phyloP scores from a whole-genome alignment of 2,329 filamentous ascomycete genomes.

The Massarina eburnea region DNA sequence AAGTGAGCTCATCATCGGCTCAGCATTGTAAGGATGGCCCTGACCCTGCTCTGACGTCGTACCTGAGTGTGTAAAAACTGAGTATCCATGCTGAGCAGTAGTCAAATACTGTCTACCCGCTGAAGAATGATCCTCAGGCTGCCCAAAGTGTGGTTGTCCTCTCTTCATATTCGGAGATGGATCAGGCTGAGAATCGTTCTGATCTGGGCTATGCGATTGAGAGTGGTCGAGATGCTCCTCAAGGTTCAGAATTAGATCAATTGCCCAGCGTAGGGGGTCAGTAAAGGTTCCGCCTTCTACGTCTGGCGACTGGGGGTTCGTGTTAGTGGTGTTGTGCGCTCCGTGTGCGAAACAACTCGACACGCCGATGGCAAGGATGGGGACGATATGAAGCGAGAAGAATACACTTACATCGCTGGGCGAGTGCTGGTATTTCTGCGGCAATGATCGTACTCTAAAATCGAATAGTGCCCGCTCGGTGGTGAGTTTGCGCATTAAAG shows the following conservation, averaged over 20 bases:
- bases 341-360: neutral
- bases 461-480: constrained; percentile 21
- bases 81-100: constrained; percentile 13
- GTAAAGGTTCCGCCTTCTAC: constrained; percentile 12
- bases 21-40: constrained; percentile 19
- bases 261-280: constrained; percentile 25
- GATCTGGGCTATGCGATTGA: constrained; percentile 12
- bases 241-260: constrained; percentile 24
- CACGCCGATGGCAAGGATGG: neutral
- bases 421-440: constrained; percentile 19
- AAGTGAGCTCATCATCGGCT: constrained; percentile 20
- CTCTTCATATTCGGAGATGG: constrained; percentile 24
- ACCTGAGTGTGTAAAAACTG: constrained; percentile 13
- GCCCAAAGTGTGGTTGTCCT: constrained; percentile 22
- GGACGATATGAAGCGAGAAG: constrained; percentile 3
- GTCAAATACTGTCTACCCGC: constrained; percentile 15
- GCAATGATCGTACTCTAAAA: constrained; percentile 20
- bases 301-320: constrained; percentile 16
- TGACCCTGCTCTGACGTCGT: constrained; percentile 19
- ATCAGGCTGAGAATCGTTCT: constrained; percentile 14
- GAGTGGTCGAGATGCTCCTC: constrained; percentile 17
- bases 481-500: constrained; percentile 28
- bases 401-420: constrained; percentile 22
- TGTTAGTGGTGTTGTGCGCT: neutral
- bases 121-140: constrained; percentile 25